Percentiles rank a stretch among this genome's conserved stretches.
phyloP scores from a whole-genome alignment of 352 stramenopile species.

The Phytophthora citrophthora region DNA sequence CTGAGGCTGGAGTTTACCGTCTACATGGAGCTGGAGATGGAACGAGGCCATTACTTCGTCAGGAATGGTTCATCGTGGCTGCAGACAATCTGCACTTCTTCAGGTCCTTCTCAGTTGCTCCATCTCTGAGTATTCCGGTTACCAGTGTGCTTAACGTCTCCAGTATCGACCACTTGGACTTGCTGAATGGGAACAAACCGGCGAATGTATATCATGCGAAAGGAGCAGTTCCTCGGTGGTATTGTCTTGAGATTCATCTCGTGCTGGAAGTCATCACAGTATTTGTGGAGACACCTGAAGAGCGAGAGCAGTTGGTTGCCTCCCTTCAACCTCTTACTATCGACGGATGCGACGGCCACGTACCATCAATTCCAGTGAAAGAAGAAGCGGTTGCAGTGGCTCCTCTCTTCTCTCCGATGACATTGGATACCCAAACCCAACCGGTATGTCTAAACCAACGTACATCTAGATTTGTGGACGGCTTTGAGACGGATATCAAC shows the following conservation, averaged over 20 bases:
- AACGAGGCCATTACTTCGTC: constrained; percentile 56
- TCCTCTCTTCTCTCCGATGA: constrained; percentile 19
- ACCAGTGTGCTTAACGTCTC: constrained; percentile 55
- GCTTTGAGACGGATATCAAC: neutral
- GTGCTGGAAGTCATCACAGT: constrained; percentile 62
- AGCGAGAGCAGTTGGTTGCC: constrained; percentile 30
- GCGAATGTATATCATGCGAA: constrained; percentile 9
- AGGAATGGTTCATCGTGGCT: constrained; percentile 79
- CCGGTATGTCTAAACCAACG: constrained; percentile 69
- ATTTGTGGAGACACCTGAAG: constrained; percentile 52
- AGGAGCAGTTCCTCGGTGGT: constrained; percentile 41
- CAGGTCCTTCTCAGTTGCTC: constrained; percentile 61
- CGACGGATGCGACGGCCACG: constrained; percentile 18
- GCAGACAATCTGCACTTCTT: constrained; percentile 68
- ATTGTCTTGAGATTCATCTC: constrained; percentile 62
- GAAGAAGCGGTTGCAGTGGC: constrained; percentile 20
- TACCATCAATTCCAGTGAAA: constrained; percentile 5
- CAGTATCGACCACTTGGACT: constrained; percentile 28
- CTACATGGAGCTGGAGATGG: constrained; percentile 37
- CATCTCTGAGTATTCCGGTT: constrained; percentile 49
- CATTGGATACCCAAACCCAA: constrained; percentile 37
- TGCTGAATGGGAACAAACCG: constrained; percentile 25
- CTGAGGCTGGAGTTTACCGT: constrained; percentile 66
- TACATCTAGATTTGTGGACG: constrained; percentile 26
- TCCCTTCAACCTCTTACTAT: constrained; percentile 28